phyloP scores from a whole-genome alignment of 352 stramenopile genomes.

The Phytophthora boehmeriae region DNA sequence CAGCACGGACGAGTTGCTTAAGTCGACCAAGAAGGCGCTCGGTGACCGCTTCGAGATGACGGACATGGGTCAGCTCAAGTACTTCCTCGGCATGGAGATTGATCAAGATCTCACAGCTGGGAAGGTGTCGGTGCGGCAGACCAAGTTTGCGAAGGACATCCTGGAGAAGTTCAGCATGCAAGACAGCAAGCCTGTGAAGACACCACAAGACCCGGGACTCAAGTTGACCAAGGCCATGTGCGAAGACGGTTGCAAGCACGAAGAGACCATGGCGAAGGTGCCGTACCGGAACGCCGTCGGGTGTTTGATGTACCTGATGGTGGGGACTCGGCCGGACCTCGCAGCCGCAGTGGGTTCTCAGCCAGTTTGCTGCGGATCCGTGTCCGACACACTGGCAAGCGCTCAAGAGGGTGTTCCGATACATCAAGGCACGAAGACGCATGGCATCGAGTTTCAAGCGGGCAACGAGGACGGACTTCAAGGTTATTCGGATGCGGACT shows the following conservation, averaged over 20 bases:
- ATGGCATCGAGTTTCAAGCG: too few relatives aligned
- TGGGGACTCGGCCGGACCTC: slow-evolving; percentile 39
- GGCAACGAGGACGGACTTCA: slow-evolving; percentile 3
- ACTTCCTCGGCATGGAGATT: slow-evolving; percentile 41
- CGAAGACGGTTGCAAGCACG: slow-evolving; percentile 15
- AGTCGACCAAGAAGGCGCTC: slow-evolving; percentile 11
- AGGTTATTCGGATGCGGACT: slow-evolving; percentile 22
- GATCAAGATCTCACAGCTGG: neutral
- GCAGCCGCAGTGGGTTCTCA: slow-evolving; percentile 33
- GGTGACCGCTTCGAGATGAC: slow-evolving; percentile 18
- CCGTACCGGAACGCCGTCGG: slow-evolving; percentile 32
- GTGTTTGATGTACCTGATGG: slow-evolving; percentile 46
- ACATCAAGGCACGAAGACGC: too few relatives aligned
- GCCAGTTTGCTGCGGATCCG: slow-evolving; percentile 17
- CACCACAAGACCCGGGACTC: neutral
- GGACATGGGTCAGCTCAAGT: slow-evolving; percentile 25
- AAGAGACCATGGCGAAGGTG: slow-evolving; percentile 16
- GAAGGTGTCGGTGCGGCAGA: neutral
- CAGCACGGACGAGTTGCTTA: slow-evolving; percentile 6
- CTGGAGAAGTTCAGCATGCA: neutral
- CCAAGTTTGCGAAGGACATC: neutral
- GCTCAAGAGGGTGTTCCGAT: too few relatives aligned
- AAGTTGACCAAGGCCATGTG: neutral
- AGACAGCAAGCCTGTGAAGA: slow-evolving; percentile 3
- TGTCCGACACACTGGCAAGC: slow-evolving; percentile 17